Percentiles rank a stretch among this genome's conserved stretches.
These are phyloP conservation scores for Conidiobolus incongruus DNA, from an alignment of 371 early-diverging fungal genomes.

Conservation along the genomic window DNA sequence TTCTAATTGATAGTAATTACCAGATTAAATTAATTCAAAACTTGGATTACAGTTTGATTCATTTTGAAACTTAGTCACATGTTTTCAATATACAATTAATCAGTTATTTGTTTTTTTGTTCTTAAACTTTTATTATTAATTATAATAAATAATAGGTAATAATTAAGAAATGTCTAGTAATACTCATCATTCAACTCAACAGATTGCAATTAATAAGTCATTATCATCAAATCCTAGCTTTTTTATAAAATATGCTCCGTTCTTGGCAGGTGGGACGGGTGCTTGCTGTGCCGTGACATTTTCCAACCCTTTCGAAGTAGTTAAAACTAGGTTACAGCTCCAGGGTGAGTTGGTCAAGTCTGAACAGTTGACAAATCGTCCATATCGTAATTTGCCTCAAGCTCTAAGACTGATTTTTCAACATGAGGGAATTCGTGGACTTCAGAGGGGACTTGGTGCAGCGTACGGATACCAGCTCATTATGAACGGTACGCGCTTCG, in stretches of 20 bases:
- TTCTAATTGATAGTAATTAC: too few species aligned
- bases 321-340: conserved; percentile 85
- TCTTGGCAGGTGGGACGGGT: conserved; percentile 52
- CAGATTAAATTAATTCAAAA: too few species aligned
- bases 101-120: too few species aligned
- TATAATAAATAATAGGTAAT: too few species aligned
- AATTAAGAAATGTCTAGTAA: too few species aligned
- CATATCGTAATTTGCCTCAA: conserved; percentile 56
- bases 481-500: conserved; percentile 83
- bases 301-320: conserved; percentile 85
- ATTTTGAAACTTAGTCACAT: too few species aligned
- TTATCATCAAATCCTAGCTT: conserved; percentile 8
- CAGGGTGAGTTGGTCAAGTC: conserved; percentile 64
- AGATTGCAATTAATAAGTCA: conserved; percentile 6
- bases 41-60: too few species aligned
- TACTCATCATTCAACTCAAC: too few species aligned
- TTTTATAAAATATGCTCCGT: conserved; percentile 12
- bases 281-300: conserved; percentile 84
- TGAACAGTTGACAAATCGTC: conserved; percentile 1
- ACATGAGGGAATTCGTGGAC: conserved; percentile 63
- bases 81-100: too few species aligned
- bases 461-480: conserved; percentile 83
- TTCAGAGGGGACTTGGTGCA: conserved; percentile 76
- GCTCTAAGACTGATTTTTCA: conserved; percentile 53
- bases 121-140: too few species aligned